Percentiles rank a stretch among this genome's conserved stretches.
Evolutionary conservation across 305 asterid genomes (phyloP).

Genomic region (Fraxinus latifolia): DNA sequence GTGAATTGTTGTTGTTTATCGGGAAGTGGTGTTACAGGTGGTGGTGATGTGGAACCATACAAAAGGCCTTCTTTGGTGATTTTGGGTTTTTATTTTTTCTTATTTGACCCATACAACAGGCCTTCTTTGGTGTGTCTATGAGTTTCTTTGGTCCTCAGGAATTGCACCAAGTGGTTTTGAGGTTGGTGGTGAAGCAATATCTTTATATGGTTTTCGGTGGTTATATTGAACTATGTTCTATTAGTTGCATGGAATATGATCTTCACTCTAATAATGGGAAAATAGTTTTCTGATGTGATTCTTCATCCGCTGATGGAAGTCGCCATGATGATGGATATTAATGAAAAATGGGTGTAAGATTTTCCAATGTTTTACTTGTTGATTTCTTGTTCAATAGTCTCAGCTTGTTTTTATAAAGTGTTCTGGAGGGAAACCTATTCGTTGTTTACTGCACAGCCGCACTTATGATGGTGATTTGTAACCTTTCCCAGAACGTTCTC

Average conservation of each 20-base stretch:
- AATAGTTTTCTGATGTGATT: not conserved
- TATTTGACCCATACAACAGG: not conserved
- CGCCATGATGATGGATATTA: not conserved
- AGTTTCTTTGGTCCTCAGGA: not conserved
- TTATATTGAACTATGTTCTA: not conserved
- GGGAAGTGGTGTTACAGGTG: not conserved
- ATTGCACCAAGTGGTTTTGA: not conserved
- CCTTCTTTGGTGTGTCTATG: not conserved
- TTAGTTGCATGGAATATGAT: not conserved
- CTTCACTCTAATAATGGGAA: not conserved
- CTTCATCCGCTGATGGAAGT: not conserved
- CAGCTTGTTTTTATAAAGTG: not conserved
- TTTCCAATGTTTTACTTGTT: not conserved
- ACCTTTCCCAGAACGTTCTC: not conserved
- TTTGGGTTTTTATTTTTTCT: not conserved
- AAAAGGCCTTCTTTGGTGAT: not conserved
- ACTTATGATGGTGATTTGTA: not conserved
- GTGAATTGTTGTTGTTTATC: not conserved
- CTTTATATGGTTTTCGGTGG: not conserved
- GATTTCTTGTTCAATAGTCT: not conserved
- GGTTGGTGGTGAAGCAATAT: not conserved
- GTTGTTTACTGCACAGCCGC: not conserved
- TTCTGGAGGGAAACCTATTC: not conserved
- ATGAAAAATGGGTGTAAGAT: not conserved
- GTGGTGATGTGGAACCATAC: not conserved